Evolutionary conservation across 164 flowering plant genomes (phyloP), one percentile per base, ranked within the genome.

Genomic region (Vitis cinerea): DNA sequence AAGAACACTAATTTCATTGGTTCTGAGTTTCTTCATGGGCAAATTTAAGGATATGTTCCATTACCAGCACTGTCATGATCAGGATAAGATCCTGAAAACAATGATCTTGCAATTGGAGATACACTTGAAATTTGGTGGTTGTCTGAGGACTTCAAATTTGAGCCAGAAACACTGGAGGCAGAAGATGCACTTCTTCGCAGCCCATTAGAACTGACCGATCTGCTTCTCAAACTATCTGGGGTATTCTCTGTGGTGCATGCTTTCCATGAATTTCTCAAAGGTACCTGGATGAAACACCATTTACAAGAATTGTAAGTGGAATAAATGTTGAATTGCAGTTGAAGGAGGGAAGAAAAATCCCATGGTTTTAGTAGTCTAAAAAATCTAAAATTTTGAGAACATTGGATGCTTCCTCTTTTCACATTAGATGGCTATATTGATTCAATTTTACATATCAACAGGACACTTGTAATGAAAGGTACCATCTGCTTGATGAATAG

Each of bases 121-220:
- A 82, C 79, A 49, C 82, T 82, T 60, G 83, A 80, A 23, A 64
- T 29, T 10, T 54, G 72, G 9, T 73, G 64, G 56, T 57, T 71
- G 27, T 55, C 71, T 49, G 81, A 30, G 51, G 76, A 75, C 23
- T 50, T 76, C 8, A 67, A 57, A 50, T 47, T 65, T 48, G 81
- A 67, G 56, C 61, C 50, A 17, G 64, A 66, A 69, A 31, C 12
- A 50, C 58, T 64, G 19, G 80, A 69, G 53, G 77, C 66, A 73
- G 86, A 86, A 72, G 84, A 82, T 37, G 15, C 66, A 69, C 81
- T 83, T 74, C 83, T 73, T 58, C 61, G 58, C 57, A 47, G 19
- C 30, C 81, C 82, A 67, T 80, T 74, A 47, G 82, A 73, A 67
- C 73, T 66, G 14, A 70, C 29, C 15, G 86, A 83, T 4, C 61